A percentile compares a stretch with the other conserved stretches of the same genome.
Evolutionary conservation across 225 moss, liverwort and hornwort species (phyloP).

Genomic region (Pleurozium schreberi): DNA sequence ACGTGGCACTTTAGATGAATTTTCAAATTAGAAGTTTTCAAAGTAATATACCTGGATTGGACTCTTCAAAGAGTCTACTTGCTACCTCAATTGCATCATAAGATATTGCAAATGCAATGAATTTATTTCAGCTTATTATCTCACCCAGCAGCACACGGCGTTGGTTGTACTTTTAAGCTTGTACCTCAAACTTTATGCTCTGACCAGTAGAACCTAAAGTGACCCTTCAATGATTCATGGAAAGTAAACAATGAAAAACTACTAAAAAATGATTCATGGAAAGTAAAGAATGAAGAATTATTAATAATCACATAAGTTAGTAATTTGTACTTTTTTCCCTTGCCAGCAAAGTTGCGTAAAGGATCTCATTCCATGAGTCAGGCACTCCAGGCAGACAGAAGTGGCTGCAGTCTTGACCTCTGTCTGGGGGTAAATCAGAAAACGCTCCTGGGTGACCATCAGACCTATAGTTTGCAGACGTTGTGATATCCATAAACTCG

Average conservation of each 20-base stretch:
- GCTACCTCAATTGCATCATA: not conserved
- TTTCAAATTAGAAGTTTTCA: no score
- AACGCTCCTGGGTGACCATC: conserved; percentile 28
- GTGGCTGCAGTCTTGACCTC: conserved; percentile 35
- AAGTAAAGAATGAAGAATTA: not conserved
- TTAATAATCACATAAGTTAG: no score
- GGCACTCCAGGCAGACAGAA: conserved; percentile 46
- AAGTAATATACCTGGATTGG: not conserved
- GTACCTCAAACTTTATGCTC: not conserved
- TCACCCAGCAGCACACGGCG: not conserved
- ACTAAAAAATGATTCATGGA: not conserved
- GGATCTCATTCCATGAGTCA: conserved; percentile 37
- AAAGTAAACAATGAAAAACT: not conserved
- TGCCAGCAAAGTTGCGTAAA: conserved; percentile 11
- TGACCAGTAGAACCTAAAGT: not conserved
- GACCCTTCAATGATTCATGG: not conserved
- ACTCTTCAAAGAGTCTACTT: not conserved
- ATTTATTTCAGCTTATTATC: not conserved
- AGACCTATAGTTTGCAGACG: conserved; percentile 6
- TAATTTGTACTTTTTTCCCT: not conserved
- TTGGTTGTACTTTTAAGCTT: not conserved
- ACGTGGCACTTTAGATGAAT: not conserved
- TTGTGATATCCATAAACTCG: conserved; percentile 15
- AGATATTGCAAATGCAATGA: not conserved
- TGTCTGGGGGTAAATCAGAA: not conserved